phyloP scores from a whole-genome alignment of 1,284 basidiomycete genomes.

The Cronartium quercuum region DNA sequence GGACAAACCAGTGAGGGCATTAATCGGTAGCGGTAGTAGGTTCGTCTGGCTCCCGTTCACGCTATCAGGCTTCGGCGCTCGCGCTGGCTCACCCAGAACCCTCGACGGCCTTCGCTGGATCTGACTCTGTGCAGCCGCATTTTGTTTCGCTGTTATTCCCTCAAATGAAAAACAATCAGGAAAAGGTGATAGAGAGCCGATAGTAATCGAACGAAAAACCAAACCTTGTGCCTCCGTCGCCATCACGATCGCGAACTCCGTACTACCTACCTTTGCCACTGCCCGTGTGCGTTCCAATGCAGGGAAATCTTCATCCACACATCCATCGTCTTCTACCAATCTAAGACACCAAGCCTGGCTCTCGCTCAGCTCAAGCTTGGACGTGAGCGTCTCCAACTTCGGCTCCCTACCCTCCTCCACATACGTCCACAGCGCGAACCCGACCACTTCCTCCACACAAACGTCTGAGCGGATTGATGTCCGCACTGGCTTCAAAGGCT shows the following conservation, averaged over 20 bases:
- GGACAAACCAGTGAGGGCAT: slow-evolving; percentile 8
- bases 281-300: slow-evolving; percentile 81
- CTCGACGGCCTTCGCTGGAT: slow-evolving; percentile 34
- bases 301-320: slow-evolving; percentile 99
- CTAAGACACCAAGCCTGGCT: slow-evolving; percentile 88
- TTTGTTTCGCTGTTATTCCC: slow-evolving; percentile 23
- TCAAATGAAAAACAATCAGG: background rate
- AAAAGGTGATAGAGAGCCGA: background rate
- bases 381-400: slow-evolving; percentile 61
- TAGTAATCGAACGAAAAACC: background rate
- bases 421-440: slow-evolving; percentile 82
- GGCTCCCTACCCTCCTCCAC: slow-evolving; percentile 81
- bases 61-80: background rate
- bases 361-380: slow-evolving; percentile 59
- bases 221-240: slow-evolving; percentile 60
- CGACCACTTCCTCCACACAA: slow-evolving; percentile 89
- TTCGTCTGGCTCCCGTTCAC: background rate
- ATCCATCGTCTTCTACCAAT: slow-evolving; percentile 93
- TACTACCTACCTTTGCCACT: slow-evolving; percentile 81
- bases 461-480: slow-evolving; percentile 74
- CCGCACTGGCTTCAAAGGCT: slow-evolving; percentile 55
- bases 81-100: slow-evolving; percentile 12
- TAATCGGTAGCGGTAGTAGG: slow-evolving; percentile 10
- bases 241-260: slow-evolving; percentile 77
- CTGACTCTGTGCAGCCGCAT: slow-evolving; percentile 18